phyloP scores from a whole-genome alignment of 768 basidiomycete species.

The Termitomyces sp. region DNA sequence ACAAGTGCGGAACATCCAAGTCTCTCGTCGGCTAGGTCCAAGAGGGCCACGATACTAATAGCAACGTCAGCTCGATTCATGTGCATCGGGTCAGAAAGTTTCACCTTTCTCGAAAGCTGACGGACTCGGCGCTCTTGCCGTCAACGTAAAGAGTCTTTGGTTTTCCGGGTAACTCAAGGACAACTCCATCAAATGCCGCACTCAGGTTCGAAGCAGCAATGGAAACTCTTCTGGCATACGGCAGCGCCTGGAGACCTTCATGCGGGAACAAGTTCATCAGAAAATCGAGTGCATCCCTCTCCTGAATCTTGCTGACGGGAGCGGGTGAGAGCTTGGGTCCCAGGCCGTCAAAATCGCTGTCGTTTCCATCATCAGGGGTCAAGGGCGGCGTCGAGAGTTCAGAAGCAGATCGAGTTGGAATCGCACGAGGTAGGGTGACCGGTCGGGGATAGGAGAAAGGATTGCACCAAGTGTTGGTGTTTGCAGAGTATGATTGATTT shows the following conservation, averaged over 20 bases:
- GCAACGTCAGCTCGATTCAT: slow-evolving; percentile 8
- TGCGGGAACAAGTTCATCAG: slow-evolving; percentile 76
- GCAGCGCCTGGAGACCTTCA: slow-evolving; percentile 60
- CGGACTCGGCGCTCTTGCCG: slow-evolving; percentile 74
- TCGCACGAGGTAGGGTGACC: slow-evolving; percentile 34
- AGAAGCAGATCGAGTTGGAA: slow-evolving; percentile 36
- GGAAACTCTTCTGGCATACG: slow-evolving; percentile 70
- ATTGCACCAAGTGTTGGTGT: slow-evolving; percentile 15
- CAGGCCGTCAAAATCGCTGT: slow-evolving; percentile 38
- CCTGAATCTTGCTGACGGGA: slow-evolving; percentile 26
- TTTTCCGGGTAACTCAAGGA: slow-evolving; percentile 66
- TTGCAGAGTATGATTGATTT: slow-evolving; percentile 17
- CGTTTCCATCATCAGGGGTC: slow-evolving; percentile 62
- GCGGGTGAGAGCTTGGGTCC: slow-evolving; percentile 31
- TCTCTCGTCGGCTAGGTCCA: slow-evolving; percentile 85
- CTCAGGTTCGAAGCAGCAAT: slow-evolving; percentile 68
- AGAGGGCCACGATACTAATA: slow-evolving; percentile 72
- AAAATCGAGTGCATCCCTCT: slow-evolving; percentile 71
- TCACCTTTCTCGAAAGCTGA: slow-evolving; percentile 82
- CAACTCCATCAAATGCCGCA: slow-evolving; percentile 69
- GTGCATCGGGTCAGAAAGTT: slow-evolving; percentile 9
- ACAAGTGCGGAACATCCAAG: slow-evolving; percentile 74
- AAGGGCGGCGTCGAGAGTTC: slow-evolving; percentile 68
- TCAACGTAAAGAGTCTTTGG: slow-evolving; percentile 81
- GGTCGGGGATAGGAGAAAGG: slow-evolving; percentile 19